Evolutionary conservation across 2,329 filamentous ascomycete genomes (phyloP).

Genomic region (Dryadomyces sulphureus): DNA sequence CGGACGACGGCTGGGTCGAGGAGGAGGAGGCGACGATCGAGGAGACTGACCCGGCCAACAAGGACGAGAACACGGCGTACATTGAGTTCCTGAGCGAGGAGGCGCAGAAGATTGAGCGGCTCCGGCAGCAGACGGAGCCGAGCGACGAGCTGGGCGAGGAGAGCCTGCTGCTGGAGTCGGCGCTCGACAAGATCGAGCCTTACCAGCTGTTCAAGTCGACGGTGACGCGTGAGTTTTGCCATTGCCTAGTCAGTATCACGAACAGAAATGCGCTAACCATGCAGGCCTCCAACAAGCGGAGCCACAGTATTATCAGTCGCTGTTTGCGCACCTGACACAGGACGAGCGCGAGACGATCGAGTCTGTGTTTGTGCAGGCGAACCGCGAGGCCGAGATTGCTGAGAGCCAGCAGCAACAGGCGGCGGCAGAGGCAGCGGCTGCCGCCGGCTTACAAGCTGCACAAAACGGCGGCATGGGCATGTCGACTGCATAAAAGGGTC

Average conservation of each 20-base stretch:
- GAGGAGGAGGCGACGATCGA: slow-evolving; percentile 56
- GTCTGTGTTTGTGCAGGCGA: slow-evolving; percentile 58
- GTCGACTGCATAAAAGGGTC: no score
- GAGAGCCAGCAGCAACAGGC: slow-evolving; percentile 17
- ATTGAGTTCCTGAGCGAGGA: slow-evolving; percentile 93
- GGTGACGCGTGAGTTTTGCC: slow-evolving; percentile 55
- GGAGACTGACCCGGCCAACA: slow-evolving; percentile 41
- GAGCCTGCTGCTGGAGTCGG: slow-evolving; percentile 79
- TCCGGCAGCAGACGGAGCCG: slow-evolving; percentile 49
- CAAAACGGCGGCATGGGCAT: slow-evolving; percentile 1
- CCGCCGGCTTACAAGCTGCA: slow-evolving; percentile 7
- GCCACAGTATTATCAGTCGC: slow-evolving; percentile 69
- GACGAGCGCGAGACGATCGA: slow-evolving; percentile 76
- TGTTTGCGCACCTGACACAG: slow-evolving; percentile 63
- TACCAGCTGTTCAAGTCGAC: slow-evolving; percentile 79
- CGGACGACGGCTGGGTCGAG: slow-evolving; percentile 67
- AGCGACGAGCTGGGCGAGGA: slow-evolving; percentile 89
- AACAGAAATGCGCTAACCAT: background rate
- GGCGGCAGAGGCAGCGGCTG: slow-evolving; percentile 13
- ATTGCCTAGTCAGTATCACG: background rate
- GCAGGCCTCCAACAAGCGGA: slow-evolving; percentile 80
- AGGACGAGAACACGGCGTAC: slow-evolving; percentile 87
- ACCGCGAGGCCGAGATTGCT: slow-evolving; percentile 13
- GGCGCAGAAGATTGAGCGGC: slow-evolving; percentile 69
- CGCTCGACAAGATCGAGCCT: slow-evolving; percentile 87